Percentiles rank a stretch among this genome's conserved stretches.
Evolutionary conservation across 1,284 basidiomycete species (phyloP).

Genomic region (Rhodofomes roseus): DNA sequence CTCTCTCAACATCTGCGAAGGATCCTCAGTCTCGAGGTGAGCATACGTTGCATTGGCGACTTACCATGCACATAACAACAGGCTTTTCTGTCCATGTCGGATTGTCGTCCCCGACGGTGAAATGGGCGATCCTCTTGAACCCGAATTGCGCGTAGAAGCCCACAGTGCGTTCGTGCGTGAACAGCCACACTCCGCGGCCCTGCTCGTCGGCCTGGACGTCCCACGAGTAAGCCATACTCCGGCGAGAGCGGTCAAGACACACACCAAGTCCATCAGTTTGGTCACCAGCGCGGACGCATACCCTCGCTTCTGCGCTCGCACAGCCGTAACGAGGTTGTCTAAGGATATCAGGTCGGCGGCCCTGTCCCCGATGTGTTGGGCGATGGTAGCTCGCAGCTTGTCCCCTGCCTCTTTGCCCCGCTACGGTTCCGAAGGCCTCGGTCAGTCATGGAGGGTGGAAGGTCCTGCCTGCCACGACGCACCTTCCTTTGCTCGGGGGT

Average conservation of each 20-base stretch:
- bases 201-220: constrained; percentile 1
- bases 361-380: neutral
- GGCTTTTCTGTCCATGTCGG: constrained; percentile 4
- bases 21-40: neutral
- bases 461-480: neutral
- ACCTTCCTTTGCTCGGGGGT: neutral
- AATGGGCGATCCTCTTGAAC: neutral
- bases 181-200: constrained; percentile 1
- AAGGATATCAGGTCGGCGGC: neutral
- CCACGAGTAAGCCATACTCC: neutral
- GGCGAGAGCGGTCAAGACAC: neutral
- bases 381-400: neutral
- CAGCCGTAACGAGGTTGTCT: neutral
- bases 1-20: constrained; percentile 1
- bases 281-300: constrained; percentile 5
- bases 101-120: constrained; percentile 3
- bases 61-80: constrained; percentile 1
- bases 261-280: neutral
- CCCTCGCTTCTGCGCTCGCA: constrained; percentile 1
- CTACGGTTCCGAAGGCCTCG: neutral
- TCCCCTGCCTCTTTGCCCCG: neutral
- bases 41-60: neutral
- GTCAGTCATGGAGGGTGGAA: too few species aligned
- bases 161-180: neutral
- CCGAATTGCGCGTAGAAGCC: constrained; percentile 4